Conservation (phyloP, 2,329 filamentous ascomycete genomes). For the Penicillium olsonii region DNA sequence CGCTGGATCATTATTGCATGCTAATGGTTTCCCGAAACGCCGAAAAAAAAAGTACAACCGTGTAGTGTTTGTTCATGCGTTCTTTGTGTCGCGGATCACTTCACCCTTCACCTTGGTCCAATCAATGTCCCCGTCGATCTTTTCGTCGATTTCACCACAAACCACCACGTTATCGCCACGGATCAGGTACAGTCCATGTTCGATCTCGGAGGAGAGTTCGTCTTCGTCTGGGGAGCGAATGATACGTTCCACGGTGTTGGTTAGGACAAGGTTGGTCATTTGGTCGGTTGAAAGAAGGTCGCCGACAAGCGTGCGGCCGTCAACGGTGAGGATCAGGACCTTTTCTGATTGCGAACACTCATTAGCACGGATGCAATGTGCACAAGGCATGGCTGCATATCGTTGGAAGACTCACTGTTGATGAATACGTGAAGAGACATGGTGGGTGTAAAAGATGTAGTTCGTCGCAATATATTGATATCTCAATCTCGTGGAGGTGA, state of each 20-base stretch:
- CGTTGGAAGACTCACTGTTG: slow-evolving; percentile 47
- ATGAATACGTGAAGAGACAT: slow-evolving; percentile 59
- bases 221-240: slow-evolving; percentile 83
- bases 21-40: slow-evolving; percentile 9
- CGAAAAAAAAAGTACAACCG: slow-evolving; percentile 4
- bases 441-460: slow-evolving; percentile 12
- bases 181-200: slow-evolving; percentile 86
- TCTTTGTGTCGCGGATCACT: slow-evolving; percentile 82
- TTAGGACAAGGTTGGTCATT: slow-evolving; percentile 87
- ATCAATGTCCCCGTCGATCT: slow-evolving; percentile 85
- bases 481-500: background rate
- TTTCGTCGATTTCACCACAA: slow-evolving; percentile 85
- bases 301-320: slow-evolving; percentile 83
- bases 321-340: slow-evolving; percentile 86
- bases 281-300: slow-evolving; percentile 85
- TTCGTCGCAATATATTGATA: background rate
- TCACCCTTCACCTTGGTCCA: slow-evolving; percentile 88
- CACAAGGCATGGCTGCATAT: background rate
- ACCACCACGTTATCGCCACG: slow-evolving; percentile 92
- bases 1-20: slow-evolving; percentile 12
- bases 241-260: slow-evolving; percentile 81
- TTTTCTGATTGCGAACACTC: slow-evolving; percentile 64
- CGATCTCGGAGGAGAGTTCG: slow-evolving; percentile 76
- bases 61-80: slow-evolving; percentile 50
- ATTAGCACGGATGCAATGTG: slow-evolving; percentile 3